Evolutionary conservation across 2,329 filamentous ascomycete species (phyloP), one percentile per base, ranked within the genome.

Genomic region (Pseudogymnoascus sp.): DNA sequence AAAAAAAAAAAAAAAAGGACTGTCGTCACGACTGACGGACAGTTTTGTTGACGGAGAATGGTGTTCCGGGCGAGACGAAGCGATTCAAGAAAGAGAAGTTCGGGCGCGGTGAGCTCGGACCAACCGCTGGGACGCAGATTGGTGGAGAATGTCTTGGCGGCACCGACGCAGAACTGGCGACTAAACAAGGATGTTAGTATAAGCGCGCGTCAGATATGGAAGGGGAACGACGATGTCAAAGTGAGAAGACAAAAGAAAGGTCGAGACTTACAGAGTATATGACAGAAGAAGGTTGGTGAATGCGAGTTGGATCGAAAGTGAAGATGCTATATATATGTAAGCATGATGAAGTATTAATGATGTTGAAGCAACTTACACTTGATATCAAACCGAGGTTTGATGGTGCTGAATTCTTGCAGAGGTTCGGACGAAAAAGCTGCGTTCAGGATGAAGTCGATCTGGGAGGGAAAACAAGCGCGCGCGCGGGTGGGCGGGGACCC

Each of bases 81-180:
- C 49, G 28, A 19, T 9, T 6, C 49, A 55, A 33, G 25, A 30
- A 55, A 55, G 49, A 55, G 49, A 33, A 33, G 49, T 55, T 55
- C 49, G 28, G 45, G 49, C 49, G 28, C 11, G 49, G 49, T 55
- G 49, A 12, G 49, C 49, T 55, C 28, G 25, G 49, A 55, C 49
- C 49, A 55, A 33, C 4, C 16, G 49, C 49, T 55, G 9, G 49
- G 28, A 55, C 49, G 49, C 49, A 9, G 49, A 55, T 55, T 55
- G 49, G 49, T 55, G 49, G 49, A 55, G 28, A 55, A 55, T 55
- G 49, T 55, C 49, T 55, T 55, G 49, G 49, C 49, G 22, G 9
- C 49, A 55, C 49, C 28, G 25, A 49, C n/a, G 49, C 28, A 16
- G 49, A 55, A 55, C 49, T 33, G 49, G 16, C 28, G n/a, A 55